Conservation (phyloP, 441 rosid species). For the Gossypium aridum region DNA sequence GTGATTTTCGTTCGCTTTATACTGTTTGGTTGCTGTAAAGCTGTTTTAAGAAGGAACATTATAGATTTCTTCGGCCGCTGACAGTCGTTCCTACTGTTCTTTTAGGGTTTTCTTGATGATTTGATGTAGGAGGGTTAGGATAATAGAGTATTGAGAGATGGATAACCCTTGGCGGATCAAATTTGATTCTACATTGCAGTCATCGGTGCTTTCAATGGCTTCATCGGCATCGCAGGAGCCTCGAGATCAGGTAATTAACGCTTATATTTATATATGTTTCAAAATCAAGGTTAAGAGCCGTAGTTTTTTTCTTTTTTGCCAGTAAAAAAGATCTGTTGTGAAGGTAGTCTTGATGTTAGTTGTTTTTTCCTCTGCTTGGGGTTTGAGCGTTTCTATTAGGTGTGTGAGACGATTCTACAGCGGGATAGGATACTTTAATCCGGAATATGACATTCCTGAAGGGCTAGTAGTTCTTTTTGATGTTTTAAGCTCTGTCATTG, state of each 20-base stretch:
- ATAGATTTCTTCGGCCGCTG: background rate
- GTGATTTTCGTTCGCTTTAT: background rate
- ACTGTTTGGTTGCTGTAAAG: background rate
- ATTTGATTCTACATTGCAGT: conserved; percentile 27
- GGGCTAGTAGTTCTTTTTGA: background rate
- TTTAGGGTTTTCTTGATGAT: conserved; percentile 2
- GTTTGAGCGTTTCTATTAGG: background rate
- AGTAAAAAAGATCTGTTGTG: background rate
- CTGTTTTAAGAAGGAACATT: background rate
- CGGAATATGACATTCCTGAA: background rate
- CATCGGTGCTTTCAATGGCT: conserved; percentile 20
- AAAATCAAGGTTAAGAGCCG: background rate
- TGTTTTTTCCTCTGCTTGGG: background rate
- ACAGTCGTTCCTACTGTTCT: background rate
- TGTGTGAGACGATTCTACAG: background rate
- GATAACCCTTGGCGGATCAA: conserved; percentile 36
- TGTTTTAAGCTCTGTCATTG: background rate
- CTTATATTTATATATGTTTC: background rate
- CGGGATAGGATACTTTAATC: background rate
- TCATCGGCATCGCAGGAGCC: conserved; percentile 28
- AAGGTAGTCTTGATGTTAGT: background rate
- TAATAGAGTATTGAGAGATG: conserved; percentile 19
- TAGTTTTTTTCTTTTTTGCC: background rate
- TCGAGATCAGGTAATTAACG: conserved; percentile 27
- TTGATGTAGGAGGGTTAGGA: conserved; percentile 24